A percentile compares a stretch with the other conserved stretches of the same genome.
phyloP scores from a whole-genome alignment of 192 early-diverging fungal genomes.

The Oehlia diaphana region DNA sequence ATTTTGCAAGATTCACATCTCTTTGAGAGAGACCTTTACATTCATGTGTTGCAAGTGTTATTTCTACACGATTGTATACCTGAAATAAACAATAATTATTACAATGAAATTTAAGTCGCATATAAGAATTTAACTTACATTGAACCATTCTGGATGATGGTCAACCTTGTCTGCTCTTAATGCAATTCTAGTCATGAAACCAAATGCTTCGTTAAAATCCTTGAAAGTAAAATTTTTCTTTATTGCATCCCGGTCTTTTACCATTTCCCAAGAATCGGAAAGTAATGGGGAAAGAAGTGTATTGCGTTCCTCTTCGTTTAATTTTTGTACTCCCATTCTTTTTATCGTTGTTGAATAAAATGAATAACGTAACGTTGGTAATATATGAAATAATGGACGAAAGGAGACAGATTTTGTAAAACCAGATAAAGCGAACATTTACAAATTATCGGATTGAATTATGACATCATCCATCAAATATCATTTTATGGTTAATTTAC shows the following conservation, averaged over 20 bases:
- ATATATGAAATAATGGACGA: background rate
- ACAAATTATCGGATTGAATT: too few species aligned
- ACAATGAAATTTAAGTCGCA: background rate
- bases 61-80: constrained; percentile 91
- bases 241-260: constrained; percentile 67
- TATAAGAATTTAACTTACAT: constrained; percentile 46
- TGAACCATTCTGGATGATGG: constrained; percentile 97
- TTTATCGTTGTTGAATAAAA: background rate
- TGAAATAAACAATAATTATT: constrained; percentile 34
- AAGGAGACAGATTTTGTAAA: background rate
- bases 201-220: constrained; percentile 87
- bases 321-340: constrained; percentile 24
- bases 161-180: constrained; percentile 87
- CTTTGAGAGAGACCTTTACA: constrained; percentile 75
- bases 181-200: constrained; percentile 93
- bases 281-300: constrained; percentile 36
- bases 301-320: constrained; percentile 44
- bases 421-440: too few species aligned
- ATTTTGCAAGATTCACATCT: constrained; percentile 77
- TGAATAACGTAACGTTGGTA: background rate
- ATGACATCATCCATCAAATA: too few species aligned
- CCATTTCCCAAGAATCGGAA: constrained; percentile 60
- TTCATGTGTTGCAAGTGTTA: constrained; percentile 91
- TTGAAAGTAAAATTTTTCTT: constrained; percentile 76
- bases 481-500: too few species aligned